Percentiles rank a stretch among this genome's conserved stretches.
phyloP scores from a whole-genome alignment of 257 asterid species.

The Striga asiatica region DNA sequence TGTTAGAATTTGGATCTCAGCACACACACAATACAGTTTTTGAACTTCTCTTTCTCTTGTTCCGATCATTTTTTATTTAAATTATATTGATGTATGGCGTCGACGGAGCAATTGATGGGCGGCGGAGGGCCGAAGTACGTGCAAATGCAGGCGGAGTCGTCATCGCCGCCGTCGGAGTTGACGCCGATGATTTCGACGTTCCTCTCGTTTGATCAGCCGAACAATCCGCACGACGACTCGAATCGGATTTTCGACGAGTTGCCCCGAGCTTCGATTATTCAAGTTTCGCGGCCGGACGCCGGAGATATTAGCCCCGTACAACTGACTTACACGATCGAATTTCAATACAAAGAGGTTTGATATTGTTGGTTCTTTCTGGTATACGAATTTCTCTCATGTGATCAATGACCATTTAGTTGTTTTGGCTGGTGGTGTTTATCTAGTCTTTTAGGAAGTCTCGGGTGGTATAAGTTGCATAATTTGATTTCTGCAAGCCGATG shows the following conservation, averaged over 20 bases:
- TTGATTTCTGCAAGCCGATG: not conserved
- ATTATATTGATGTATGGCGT: constrained; percentile 31
- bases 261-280: constrained; percentile 59
- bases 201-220: constrained; percentile 29
- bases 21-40: not conserved
- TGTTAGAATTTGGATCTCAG: constrained; percentile 16
- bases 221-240: constrained; percentile 25
- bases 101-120: constrained; percentile 60
- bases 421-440: not conserved
- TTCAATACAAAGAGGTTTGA: constrained; percentile 59
- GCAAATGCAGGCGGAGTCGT: constrained; percentile 44
- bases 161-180: constrained; percentile 17
- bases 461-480: not conserved
- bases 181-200: constrained; percentile 41
- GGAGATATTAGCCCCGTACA: constrained; percentile 80
- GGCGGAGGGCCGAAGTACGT: constrained; percentile 33
- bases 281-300: constrained; percentile 84
- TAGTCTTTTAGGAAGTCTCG: constrained; percentile 4
- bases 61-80: not conserved
- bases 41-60: not conserved
- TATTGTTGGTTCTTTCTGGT: constrained; percentile 7
- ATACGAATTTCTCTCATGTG: not conserved
- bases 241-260: constrained; percentile 66
- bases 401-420: not conserved
- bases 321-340: constrained; percentile 73